A percentile compares a stretch with the other conserved stretches of the same genome.
phyloP scores from a whole-genome alignment of 1,284 basidiomycete species.

The Apiotrichum gracile region DNA sequence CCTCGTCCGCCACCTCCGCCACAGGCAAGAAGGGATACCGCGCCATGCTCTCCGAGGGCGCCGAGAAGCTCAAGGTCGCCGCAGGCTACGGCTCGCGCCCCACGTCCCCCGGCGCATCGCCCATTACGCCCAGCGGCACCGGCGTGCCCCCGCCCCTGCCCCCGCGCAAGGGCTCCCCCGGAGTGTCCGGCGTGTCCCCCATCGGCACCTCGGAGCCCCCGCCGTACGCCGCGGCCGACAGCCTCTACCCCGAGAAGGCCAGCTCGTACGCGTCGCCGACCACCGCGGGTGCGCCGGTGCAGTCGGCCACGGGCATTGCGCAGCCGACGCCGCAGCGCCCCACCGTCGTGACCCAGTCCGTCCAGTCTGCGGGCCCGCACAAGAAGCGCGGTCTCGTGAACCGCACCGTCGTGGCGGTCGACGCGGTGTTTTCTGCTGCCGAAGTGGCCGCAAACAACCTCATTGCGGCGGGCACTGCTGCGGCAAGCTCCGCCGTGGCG shows the following conservation, averaged over 20 bases:
- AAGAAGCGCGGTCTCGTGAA: constrained; percentile 46
- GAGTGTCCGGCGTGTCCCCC: too few species aligned
- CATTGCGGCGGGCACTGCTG: constrained; percentile 56
- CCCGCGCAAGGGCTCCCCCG: too few species aligned
- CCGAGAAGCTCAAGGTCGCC: neutral
- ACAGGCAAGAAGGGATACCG: neutral
- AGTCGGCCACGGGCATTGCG: neutral
- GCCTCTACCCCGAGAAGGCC: neutral
- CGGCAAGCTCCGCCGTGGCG: constrained; percentile 56
- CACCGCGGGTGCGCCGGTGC: neutral
- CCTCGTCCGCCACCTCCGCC: neutral
- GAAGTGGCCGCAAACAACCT: constrained; percentile 61
- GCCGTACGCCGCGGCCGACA: neutral
- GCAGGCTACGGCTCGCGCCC: neutral
- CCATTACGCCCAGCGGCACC: neutral
- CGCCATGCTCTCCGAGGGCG: neutral
- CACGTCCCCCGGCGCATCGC: neutral
- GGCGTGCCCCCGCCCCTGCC: neutral
- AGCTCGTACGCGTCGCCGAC: neutral
- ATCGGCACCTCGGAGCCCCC: too few species aligned
- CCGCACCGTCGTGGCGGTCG: constrained; percentile 60
- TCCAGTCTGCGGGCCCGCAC: neutral
- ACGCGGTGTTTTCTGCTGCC: constrained; percentile 65
- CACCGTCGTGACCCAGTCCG: neutral
- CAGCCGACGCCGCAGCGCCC: neutral